phyloP scores from a whole-genome alignment of 2,329 filamentous ascomycete genomes.

The Raffaelea deltoideospora region DNA sequence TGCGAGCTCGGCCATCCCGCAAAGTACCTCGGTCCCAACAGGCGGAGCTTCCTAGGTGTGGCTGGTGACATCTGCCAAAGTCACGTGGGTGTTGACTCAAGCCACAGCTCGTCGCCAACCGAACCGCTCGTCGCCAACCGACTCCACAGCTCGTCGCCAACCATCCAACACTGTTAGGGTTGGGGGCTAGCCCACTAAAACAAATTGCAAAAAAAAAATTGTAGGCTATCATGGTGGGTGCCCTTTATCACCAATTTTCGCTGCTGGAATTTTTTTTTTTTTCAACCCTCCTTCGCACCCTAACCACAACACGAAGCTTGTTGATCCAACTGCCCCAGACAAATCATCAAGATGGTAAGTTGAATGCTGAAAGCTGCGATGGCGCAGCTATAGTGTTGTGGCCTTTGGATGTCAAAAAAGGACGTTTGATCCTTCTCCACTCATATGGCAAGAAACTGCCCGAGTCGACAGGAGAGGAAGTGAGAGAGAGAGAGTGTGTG shows the following conservation, averaged over 20 bases:
- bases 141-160: conserved; percentile 21
- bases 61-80: no score
- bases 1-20: no score
- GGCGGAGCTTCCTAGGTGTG: no score
- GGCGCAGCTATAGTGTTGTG: no score
- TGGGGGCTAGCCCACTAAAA: conserved; percentile 21
- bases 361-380: conserved; percentile 17
- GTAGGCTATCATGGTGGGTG: conserved; percentile 7
- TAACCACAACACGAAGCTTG: conserved; percentile 17
- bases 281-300: conserved; percentile 10
- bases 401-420: no score
- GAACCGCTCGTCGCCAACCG: no score
- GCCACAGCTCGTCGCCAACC: no score
- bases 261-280: conserved; percentile 12
- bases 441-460: no score
- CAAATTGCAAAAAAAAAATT: conserved; percentile 12
- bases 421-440: no score
- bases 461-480: background rate
- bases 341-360: conserved; percentile 58
- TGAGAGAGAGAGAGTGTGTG: conserved; percentile 5
- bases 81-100: no score
- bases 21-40: no score
- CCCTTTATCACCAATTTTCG: conserved; percentile 9
- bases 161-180: conserved; percentile 16
- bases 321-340: conserved; percentile 25